Conservation (phyloP, 2,329 filamentous ascomycete species). For the Zasmidium angulare region DNA sequence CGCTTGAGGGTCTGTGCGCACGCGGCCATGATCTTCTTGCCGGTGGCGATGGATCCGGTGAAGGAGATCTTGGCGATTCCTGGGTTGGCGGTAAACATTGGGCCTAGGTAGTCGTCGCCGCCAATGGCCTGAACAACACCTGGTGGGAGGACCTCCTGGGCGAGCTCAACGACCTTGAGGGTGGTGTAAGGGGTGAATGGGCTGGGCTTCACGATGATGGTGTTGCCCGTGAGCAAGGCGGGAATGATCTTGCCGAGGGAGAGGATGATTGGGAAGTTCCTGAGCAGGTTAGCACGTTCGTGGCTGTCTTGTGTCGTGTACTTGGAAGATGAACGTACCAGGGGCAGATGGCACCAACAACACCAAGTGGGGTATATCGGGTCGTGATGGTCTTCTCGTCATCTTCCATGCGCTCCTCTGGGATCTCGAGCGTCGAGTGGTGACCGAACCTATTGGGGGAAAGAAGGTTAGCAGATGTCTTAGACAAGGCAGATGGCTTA, state of each 20-base stretch:
- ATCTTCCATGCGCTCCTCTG: constrained; percentile 44
- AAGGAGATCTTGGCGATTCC: constrained; percentile 64
- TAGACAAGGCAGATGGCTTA: no score
- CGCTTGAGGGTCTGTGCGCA: constrained; percentile 59
- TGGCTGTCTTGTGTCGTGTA: background rate
- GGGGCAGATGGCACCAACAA: constrained; percentile 47
- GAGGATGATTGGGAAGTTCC: constrained; percentile 55
- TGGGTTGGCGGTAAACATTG: constrained; percentile 59
- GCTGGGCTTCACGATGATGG: constrained; percentile 40
- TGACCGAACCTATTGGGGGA: constrained; percentile 36
- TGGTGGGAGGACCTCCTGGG: constrained; percentile 57
- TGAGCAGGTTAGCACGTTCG: background rate
- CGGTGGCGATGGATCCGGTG: constrained; percentile 61
- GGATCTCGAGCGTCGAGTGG: constrained; percentile 38
- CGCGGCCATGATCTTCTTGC: constrained; percentile 61
- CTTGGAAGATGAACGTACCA: constrained; percentile 28
- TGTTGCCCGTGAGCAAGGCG: constrained; percentile 53
- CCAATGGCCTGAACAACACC: constrained; percentile 63
- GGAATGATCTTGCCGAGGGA: constrained; percentile 57
- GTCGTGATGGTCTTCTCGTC: constrained; percentile 50
- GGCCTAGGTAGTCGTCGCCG: constrained; percentile 61
- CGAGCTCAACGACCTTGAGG: constrained; percentile 62
- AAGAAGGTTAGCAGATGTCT: background rate
- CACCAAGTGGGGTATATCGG: constrained; percentile 49
- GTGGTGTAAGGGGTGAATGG: constrained; percentile 59